phyloP scores from a whole-genome alignment of 345 rosid species.

The Salix exigua region DNA sequence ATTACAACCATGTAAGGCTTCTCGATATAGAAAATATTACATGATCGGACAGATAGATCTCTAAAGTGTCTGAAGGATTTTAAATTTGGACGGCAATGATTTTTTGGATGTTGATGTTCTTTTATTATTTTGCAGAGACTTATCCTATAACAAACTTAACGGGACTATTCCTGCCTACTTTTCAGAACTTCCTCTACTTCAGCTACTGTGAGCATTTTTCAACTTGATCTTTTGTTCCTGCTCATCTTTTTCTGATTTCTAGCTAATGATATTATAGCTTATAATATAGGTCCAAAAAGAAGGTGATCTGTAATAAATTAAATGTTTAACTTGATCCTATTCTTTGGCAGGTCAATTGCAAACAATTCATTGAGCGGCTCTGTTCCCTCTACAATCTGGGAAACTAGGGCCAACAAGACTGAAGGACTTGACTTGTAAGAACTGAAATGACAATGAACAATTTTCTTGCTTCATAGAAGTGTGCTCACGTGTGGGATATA shows the following conservation, averaged over 20 bases:
- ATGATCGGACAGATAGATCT: background rate
- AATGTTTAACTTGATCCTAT: conserved; percentile 17
- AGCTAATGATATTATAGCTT: background rate
- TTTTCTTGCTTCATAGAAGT: background rate
- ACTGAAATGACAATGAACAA: background rate
- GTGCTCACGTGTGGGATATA: background rate
- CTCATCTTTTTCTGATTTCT: background rate
- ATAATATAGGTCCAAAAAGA: background rate
- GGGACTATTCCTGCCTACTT: conserved; percentile 72
- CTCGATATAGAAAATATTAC: conserved; percentile 5
- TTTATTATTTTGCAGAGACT: conserved; percentile 45
- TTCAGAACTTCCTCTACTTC: conserved; percentile 64
- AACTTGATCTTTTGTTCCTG: conserved; percentile 11
- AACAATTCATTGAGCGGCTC: conserved; percentile 74
- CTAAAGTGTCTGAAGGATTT: conserved; percentile 2
- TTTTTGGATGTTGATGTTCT: conserved; percentile 1
- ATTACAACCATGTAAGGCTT: conserved; percentile 84
- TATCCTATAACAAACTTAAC: conserved; percentile 64
- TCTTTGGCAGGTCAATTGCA: conserved; percentile 67
- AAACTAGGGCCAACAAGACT: conserved; percentile 49
- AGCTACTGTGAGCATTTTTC: conserved; percentile 54
- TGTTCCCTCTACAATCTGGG: conserved; percentile 65
- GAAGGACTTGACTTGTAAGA: conserved; percentile 66
- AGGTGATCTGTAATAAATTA: background rate
- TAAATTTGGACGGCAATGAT: conserved; percentile 6